Conservation (phyloP, 108 stramenopile species). For the Nitzschia sp. region DNA sequence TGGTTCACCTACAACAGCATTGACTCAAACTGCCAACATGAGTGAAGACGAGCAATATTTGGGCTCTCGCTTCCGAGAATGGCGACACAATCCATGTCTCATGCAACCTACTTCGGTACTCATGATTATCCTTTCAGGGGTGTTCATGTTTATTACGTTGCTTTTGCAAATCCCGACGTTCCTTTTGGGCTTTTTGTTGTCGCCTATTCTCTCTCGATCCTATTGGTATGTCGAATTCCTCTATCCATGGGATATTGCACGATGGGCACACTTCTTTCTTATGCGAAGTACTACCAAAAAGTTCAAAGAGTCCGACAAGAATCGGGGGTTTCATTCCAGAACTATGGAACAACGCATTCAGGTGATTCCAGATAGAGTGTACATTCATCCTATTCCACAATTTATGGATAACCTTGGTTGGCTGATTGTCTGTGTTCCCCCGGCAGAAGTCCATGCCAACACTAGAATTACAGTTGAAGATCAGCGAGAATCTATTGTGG, state of each 20-base stretch:
- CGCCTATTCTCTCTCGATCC: conserved; percentile 48
- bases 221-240: conserved; percentile 76
- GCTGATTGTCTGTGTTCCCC: conserved; percentile 67
- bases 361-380: conserved; percentile 66
- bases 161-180: conserved; percentile 58
- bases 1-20: background rate
- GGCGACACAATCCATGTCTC: conserved; percentile 68
- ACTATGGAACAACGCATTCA: conserved; percentile 63
- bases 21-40: background rate
- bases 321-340: conserved; percentile 61
- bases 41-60: conserved; percentile 3
- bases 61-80: conserved; percentile 48
- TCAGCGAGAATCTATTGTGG: conserved; percentile 43
- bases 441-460: conserved; percentile 1
- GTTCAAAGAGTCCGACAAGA: conserved; percentile 37
- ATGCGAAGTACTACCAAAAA: conserved; percentile 31
- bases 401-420: conserved; percentile 70
- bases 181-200: conserved; percentile 58
- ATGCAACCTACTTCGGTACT: conserved; percentile 63
- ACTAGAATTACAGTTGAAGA: conserved; percentile 6
- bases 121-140: conserved; percentile 43
- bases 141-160: conserved; percentile 47
- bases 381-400: conserved; percentile 74
- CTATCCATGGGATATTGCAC: conserved; percentile 58
- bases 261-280: conserved; percentile 69